Evolutionary conservation across 2,329 filamentous ascomycete genomes (phyloP), one percentile per base, ranked within the genome.

Genomic region (Colletotrichum viniferum): DNA sequence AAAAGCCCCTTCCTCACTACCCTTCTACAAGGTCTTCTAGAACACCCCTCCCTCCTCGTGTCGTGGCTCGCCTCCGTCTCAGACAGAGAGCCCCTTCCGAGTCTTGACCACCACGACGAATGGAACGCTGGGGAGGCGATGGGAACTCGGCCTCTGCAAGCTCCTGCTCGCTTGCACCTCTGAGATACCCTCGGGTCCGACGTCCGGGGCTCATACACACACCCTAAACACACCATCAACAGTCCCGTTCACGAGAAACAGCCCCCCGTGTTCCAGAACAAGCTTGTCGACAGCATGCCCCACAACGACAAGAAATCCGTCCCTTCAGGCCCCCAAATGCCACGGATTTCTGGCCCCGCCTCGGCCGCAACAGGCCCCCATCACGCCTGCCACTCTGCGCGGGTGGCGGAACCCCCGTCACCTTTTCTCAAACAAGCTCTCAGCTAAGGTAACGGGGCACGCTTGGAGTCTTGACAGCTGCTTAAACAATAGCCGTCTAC

Each of bases 251-350:
- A 63, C 56, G 56, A 64, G 66, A 64, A 69, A 64, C 66, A 62
- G 52, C 72, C 52, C n/a, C 52, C 61, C 52, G 60, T 65, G 68
- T 74, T 74, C 52, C 72, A 71, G 72, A 66, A 48, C 69, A 60
- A 68, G 43, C 56, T 63, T 68, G 56, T 67, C 69, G 55, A 72
- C 24, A 38, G 21, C 36, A 12, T 16, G 30, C n/a, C 43, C 64
- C 56, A 61, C 63, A 43, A 55, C 3, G 43, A 43, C 34, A 70
- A 60, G 34, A 69, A 36, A 32, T 32, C 55, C 70, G 24, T 28
- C 71, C 52, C 30, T 58, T 28, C 28, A 43, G 13, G 60, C 63
- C 63, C 30, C 28, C 63, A 28, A 28, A 61, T 52, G 56, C 56
- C 34, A 62, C 34, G 36, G 68, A 26, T 32, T n/a, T 55, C 55